These are phyloP conservation scores for Tylopilus felleus DNA, from an alignment of 768 basidiomycete genomes.

Conservation along the genomic window DNA sequence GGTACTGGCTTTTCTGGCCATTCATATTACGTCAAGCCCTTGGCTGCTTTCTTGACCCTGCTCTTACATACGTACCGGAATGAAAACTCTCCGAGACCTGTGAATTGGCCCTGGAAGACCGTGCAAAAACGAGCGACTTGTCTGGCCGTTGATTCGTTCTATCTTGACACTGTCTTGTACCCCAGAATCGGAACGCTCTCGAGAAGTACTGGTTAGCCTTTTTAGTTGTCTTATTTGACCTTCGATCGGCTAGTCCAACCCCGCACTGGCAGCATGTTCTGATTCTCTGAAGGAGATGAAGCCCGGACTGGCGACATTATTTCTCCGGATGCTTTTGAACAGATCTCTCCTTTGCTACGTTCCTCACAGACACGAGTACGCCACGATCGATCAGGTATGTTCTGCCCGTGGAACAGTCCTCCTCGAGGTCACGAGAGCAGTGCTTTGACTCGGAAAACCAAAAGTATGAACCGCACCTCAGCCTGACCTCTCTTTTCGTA, in stretches of 20 bases:
- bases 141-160: background rate
- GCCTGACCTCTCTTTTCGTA: conserved; percentile 17
- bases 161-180: background rate
- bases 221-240: conserved; percentile 22
- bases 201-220: conserved; percentile 30
- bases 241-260: conserved; percentile 19
- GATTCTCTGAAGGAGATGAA: conserved; percentile 1
- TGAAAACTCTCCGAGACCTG: conserved; percentile 6
- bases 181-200: conserved; percentile 14
- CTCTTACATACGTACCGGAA: conserved; percentile 21
- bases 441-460: conserved; percentile 16
- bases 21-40: conserved; percentile 28
- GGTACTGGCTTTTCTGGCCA: conserved; percentile 14
- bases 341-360: conserved; percentile 15
- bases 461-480: conserved; percentile 26
- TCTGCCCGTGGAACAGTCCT: conserved; percentile 46
- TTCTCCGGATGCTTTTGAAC: conserved; percentile 16
- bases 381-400: conserved; percentile 46
- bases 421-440: conserved; percentile 51
- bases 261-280: conserved; percentile 6
- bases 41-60: conserved; percentile 17
- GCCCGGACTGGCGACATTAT: background rate
- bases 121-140: conserved; percentile 1
- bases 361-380: conserved; percentile 40
- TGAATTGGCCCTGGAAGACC: conserved; percentile 1